These are phyloP conservation scores for Daedalea quercina DNA, from an alignment of 768 basidiomycete species.

Conservation along the genomic window DNA sequence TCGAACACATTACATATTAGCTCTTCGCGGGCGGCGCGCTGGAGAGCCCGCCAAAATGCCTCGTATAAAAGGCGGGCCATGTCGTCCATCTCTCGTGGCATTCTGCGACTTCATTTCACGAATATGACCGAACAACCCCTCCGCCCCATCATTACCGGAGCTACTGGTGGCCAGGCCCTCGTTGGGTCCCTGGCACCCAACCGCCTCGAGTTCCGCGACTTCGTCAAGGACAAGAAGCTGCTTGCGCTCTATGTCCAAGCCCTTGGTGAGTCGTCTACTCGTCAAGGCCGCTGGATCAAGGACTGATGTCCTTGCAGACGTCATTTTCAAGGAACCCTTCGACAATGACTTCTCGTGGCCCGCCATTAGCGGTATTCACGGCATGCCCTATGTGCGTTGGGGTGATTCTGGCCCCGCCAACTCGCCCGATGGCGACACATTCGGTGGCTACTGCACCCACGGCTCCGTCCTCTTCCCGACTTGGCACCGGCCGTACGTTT, in stretches of 20 bases:
- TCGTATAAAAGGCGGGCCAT: too few relatives aligned
- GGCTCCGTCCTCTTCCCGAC: conserved; percentile 47
- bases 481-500: conserved; percentile 49
- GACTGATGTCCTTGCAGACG: not conserved
- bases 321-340: not conserved
- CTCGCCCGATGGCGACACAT: conserved; percentile 19
- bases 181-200: conserved; percentile 1
- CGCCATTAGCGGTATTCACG: conserved; percentile 46
- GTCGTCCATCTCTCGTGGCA: too few relatives aligned
- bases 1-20: too few relatives aligned
- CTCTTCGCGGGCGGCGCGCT: too few relatives aligned
- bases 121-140: too few relatives aligned
- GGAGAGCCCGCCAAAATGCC: too few relatives aligned
- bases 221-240: conserved; percentile 33
- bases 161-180: not conserved
- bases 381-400: conserved; percentile 40
- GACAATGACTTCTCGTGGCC: conserved; percentile 30
- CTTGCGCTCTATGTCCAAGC: conserved; percentile 49
- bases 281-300: not conserved
- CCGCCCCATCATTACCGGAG: not conserved
- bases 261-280: conserved; percentile 28
- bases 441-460: conserved; percentile 52
- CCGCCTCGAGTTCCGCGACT: conserved; percentile 10
- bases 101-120: too few relatives aligned
- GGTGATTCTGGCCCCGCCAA: conserved; percentile 28